Conservation (phyloP, 2,329 filamentous ascomycete species). For the Paramyrothecium sp. region DNA sequence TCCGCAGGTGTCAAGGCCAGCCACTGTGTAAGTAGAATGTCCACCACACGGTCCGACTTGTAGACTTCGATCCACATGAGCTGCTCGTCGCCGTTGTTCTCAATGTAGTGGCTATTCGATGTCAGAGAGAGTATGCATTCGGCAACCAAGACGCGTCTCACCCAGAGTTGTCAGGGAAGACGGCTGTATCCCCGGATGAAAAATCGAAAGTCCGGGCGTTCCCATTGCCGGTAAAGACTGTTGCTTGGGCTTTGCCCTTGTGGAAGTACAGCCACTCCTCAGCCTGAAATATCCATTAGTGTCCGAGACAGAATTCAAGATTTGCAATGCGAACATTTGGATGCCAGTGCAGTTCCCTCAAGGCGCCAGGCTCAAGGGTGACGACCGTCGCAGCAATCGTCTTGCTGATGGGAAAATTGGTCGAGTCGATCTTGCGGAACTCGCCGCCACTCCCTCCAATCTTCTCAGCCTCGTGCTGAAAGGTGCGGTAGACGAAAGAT, state of each 20-base stretch:
- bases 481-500: conserved; percentile 61
- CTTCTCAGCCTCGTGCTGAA: conserved; percentile 52
- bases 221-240: conserved; percentile 61
- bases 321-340: conserved; percentile 48
- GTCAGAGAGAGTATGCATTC: background rate
- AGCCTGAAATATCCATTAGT: conserved; percentile 36
- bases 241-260: conserved; percentile 58
- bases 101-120: conserved; percentile 58
- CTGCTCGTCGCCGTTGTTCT: conserved; percentile 65
- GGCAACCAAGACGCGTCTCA: conserved; percentile 21
- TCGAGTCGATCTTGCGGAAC: conserved; percentile 64
- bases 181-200: conserved; percentile 63
- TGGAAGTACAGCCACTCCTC: conserved; percentile 74
- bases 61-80: conserved; percentile 69
- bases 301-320: background rate
- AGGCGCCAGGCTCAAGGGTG: conserved; percentile 58
- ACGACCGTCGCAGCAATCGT: conserved; percentile 67
- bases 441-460: conserved; percentile 62
- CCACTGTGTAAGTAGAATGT: conserved; percentile 69
- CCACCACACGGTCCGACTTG: conserved; percentile 64
- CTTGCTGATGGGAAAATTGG: conserved; percentile 64
- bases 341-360: conserved; percentile 70
- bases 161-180: conserved; percentile 65
- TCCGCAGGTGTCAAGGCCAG: conserved; percentile 64
- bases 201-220: conserved; percentile 68